These are phyloP conservation scores for Sporothrix inflata DNA, from an alignment of 2,329 filamentous ascomycete genomes.

Conservation along the genomic window DNA sequence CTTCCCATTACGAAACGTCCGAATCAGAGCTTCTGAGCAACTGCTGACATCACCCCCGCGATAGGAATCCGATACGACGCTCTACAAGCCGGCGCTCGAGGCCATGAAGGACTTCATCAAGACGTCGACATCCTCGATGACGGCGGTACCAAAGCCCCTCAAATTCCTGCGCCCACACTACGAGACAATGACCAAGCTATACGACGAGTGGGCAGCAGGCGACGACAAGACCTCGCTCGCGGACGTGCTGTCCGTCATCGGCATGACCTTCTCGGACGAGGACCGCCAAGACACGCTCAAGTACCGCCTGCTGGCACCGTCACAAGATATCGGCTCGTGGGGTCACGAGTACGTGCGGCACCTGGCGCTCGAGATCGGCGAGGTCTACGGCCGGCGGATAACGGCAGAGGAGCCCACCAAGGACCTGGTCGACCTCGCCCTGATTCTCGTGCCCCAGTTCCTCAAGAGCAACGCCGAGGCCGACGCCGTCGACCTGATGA, in stretches of 20 bases:
- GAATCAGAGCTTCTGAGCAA: neutral
- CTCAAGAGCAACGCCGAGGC: constrained; percentile 97
- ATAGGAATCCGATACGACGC: constrained; percentile 82
- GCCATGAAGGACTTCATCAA: constrained; percentile 99
- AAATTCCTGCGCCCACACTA: constrained; percentile 98
- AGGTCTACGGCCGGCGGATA: constrained; percentile 87
- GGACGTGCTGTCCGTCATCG: constrained; percentile 94
- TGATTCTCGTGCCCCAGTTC: constrained; percentile 89
- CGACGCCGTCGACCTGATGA: constrained; percentile 95
- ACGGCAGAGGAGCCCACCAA: constrained; percentile 81
- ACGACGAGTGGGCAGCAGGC: constrained; percentile 84
- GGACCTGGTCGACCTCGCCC: constrained; percentile 82
- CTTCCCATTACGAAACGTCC: neutral
- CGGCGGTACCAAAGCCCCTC: constrained; percentile 94
- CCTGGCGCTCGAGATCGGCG: constrained; percentile 90
- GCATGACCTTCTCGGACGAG: constrained; percentile 98
- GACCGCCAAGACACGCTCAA: constrained; percentile 95
- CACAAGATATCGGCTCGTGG: constrained; percentile 93
- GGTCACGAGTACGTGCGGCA: constrained; percentile 98
- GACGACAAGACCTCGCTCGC: constrained; percentile 88
- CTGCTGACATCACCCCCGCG: neutral
- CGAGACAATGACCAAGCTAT: constrained; percentile 81
- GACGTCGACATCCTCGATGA: constrained; percentile 99
- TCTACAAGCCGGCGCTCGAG: constrained; percentile 91
- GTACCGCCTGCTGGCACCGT: constrained; percentile 86